Base-by-base conservation (phyloP, 1,284 basidiomycete species). In the Waitea zeae region DNA sequence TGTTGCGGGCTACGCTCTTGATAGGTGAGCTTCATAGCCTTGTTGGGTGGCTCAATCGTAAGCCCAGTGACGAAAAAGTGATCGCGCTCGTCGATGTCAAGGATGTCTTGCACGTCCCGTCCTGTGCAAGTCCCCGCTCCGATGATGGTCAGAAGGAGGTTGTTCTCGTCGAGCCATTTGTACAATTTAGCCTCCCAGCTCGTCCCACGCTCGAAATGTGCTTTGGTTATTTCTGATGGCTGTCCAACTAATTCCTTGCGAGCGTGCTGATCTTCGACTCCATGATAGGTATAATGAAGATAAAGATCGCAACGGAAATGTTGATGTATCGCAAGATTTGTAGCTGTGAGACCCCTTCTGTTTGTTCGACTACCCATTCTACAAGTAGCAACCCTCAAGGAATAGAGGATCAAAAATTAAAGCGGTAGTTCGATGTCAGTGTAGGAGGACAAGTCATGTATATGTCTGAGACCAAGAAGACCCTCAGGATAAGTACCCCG, bases 161-260 rank as follows among this genome's bases (percentile, higher is more conserved):
- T 44, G 17, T 56, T 51, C 2, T 48, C 40, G 17, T 69, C 64
- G 3, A 73, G 51, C 48, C 61, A 67, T 1, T 46, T 40, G 27
- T 63, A 51, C n/a, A 70, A 49, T 19, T 51, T 47, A 3, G 48
- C 36, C 46, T 69, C 65, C 70, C 70, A 73, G 29, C 61, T 54
- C 12, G 59, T 46, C 0, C 67, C 67, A 12, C 67, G 58, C 35
- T 51, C 45, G 39, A 54, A 59, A 12, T 57, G 55, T 12, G 62
- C 24, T 37, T 53, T 53, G 17, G 49, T 39, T 12, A 58, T 38
- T 36, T 54, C 53, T 5, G 57, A 49, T 12, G 45, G 45, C 36
- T 36, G 28, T 33, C 40, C 33, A 24, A 34, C 22, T 40, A 11
- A 34, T 33, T 26, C 37, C 39, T 5, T 29, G 33, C 17, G 33